Evolutionary conservation across 2,329 filamentous ascomycete genomes (phyloP), one percentile per base, ranked within the genome.

Genomic region (Monosporascus sp.): DNA sequence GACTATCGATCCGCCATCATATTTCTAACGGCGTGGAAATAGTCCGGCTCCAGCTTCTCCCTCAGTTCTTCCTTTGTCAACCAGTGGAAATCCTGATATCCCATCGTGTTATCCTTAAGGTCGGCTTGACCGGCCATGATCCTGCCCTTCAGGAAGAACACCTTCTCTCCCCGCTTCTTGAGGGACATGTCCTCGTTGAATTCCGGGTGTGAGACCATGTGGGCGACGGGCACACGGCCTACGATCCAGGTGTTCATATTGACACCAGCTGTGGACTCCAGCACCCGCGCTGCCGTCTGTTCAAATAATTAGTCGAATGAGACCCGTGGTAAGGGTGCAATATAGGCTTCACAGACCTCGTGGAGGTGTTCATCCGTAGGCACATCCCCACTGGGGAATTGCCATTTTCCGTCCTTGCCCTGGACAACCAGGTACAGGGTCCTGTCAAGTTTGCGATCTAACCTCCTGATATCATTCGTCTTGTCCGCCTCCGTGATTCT

Each of bases 161-260:
- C 86, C 80, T 96, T 97, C 66, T 88, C 82, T 51, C 90, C 91
- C 53, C 79, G 73, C 60, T 69, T 62, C 54, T 71, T 65, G 46
- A 78, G 64, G 34, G 68, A 65, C 46, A 70, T 69, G 66, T 79
- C 73, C 61, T 71, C 67, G 62, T 71, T 69, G 66, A 76, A 63
- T 64, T 70, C 61, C 62, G 79, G 79, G 58, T 83, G 75, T 56
- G 75, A 76, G 61, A 89, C 78, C 66, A 88, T 75, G 73, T 97
- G 88, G 26, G 92, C 93, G 54, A 97, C 82, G 11, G 94, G 94
- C 54, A 88, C 88, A 64, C 91, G 91, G 56, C 91, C 93, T 50
- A 99, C 89, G 62, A 97, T 84, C 92, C 94, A 99, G 52, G 91
- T 97, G 77, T 97, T 97, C 92, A 99, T 97, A 79, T 99, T 95